phyloP scores from a whole-genome alignment of 139 green algal species.

The Tetradesmus obliquus region DNA sequence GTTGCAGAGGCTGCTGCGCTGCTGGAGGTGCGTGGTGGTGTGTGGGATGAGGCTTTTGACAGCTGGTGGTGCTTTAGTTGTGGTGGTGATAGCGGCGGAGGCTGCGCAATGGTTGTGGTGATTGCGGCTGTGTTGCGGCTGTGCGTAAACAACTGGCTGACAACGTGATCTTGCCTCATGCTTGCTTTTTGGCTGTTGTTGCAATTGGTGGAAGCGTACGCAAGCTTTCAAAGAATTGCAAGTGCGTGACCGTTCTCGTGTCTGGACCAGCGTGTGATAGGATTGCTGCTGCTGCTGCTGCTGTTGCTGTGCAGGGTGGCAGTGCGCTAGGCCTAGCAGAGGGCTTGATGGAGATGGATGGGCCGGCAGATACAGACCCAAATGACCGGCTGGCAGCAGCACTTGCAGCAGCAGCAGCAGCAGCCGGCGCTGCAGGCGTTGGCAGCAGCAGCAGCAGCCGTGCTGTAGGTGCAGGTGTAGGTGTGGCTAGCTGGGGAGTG shows the following conservation, averaged over 20 bases:
- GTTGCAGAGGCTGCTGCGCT: not conserved
- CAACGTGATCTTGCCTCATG: too few species aligned
- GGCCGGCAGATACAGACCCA: not conserved
- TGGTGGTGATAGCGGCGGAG: too few species aligned
- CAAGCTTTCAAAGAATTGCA: too few species aligned
- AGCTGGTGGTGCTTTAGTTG: not conserved
- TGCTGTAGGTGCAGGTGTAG: not conserved
- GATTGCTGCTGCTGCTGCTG: not conserved
- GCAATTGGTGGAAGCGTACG: too few species aligned
- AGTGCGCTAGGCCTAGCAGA: not conserved
- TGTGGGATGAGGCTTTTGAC: not conserved
- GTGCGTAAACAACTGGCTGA: too few species aligned
- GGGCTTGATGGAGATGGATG: constrained; percentile 12
- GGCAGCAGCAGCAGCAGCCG: not conserved
- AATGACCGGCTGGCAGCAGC: not conserved
- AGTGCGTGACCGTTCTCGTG: too few species aligned
- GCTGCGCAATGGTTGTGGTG: too few species aligned
- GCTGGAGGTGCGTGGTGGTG: not conserved
- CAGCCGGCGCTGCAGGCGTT: not conserved
- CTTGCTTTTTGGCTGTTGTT: too few species aligned
- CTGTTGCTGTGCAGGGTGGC: not conserved
- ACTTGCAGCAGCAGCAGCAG: not conserved
- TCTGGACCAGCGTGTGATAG: too few species aligned
- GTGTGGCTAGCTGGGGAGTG: not conserved
- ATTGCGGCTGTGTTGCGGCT: too few species aligned